Percentiles rank a stretch among this genome's conserved stretches.
These are phyloP conservation scores for Cubamyces sp. DNA, from an alignment of 768 basidiomycete genomes.

Conservation along the genomic window DNA sequence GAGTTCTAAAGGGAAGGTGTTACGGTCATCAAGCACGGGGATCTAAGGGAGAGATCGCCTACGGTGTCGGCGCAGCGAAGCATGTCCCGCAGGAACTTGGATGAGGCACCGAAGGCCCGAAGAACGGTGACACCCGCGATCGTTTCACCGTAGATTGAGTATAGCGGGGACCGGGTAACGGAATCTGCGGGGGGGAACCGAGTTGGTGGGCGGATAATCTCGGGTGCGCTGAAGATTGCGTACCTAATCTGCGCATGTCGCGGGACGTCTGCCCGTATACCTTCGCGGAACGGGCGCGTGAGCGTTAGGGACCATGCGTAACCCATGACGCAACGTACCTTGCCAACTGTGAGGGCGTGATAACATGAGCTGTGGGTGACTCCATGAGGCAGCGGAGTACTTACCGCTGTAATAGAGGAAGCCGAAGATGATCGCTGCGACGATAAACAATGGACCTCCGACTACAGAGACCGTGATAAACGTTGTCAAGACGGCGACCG, in stretches of 20 bases:
- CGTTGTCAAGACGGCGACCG: constrained; percentile 70
- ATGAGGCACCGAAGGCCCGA: constrained; percentile 86
- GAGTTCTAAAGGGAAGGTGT: constrained; percentile 45
- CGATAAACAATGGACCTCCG: constrained; percentile 76
- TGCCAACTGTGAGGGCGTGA: constrained; percentile 49
- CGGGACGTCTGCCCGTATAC: constrained; percentile 86
- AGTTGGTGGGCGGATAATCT: constrained; percentile 27
- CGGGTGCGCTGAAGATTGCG: constrained; percentile 25
- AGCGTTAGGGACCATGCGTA: constrained; percentile 86
- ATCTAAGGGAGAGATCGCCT: constrained; percentile 32
- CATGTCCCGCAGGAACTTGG: constrained; percentile 87
- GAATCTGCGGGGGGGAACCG: constrained; percentile 36
- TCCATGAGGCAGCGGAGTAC: constrained; percentile 23
- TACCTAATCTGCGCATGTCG: constrained; percentile 81
- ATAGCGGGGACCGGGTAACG: constrained; percentile 53
- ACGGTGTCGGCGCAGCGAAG: constrained; percentile 81
- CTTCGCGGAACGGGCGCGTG: constrained; percentile 61
- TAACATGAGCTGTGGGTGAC: not conserved
- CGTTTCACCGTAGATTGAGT: constrained; percentile 55
- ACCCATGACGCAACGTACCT: constrained; percentile 41
- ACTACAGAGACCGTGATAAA: constrained; percentile 75
- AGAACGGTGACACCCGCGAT: constrained; percentile 59
- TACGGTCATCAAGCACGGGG: constrained; percentile 17
- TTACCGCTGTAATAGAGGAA: constrained; percentile 73
- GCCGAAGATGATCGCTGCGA: constrained; percentile 60